Evolutionary conservation across 352 stramenopile species (phyloP), one percentile per base, ranked within the genome.

Genomic region (Halophytophthora batemanensis): DNA sequence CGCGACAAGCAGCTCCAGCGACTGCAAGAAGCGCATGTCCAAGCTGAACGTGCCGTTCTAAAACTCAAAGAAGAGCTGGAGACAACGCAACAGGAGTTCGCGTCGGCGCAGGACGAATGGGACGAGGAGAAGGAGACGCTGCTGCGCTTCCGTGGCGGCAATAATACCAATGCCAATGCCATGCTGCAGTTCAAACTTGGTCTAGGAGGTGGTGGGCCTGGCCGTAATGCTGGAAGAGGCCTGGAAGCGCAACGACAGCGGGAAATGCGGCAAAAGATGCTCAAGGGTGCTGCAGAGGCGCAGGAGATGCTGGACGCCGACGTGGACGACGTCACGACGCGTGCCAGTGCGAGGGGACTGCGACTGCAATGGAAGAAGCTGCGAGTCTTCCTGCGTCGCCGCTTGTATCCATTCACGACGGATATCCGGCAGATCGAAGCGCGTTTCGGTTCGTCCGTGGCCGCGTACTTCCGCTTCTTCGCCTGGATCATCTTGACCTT

Each of bases 401-500:
- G 47, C 0, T 35, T 90, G 19, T 70, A 74, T 33, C 81, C 79
- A 14, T 82, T 92, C 37, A 67, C 63, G 3, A 74, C 53, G 11
- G 83, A 92, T 36, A 68, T 93, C 38, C 66, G 74, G 8, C 78
- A 86, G 53, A 86, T 92, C 36, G 79, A 93, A 36, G 81, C 80
- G n/a, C 80, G 81, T 3, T 93, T 90, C 39, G 83, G 83, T 12
- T 82, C 67, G 21, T 89, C 78, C 2, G 83, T 93, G 15, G 78
- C 79, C 14, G 82, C 83, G 14, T 93, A 93, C 42, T 93, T 92
- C 41, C 61, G 70, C 1, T 92, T 93, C 55, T 86, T 83, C 22
- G 61, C 69, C 3, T 93, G 81, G 81, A 82, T 93, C 46, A 84
- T 90, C 44, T 69, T 78, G 54, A 87, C 76, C 38, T 89, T 86